Conservation (phyloP, 208 protist genomes). For the Trypanosoma rangeli region DNA sequence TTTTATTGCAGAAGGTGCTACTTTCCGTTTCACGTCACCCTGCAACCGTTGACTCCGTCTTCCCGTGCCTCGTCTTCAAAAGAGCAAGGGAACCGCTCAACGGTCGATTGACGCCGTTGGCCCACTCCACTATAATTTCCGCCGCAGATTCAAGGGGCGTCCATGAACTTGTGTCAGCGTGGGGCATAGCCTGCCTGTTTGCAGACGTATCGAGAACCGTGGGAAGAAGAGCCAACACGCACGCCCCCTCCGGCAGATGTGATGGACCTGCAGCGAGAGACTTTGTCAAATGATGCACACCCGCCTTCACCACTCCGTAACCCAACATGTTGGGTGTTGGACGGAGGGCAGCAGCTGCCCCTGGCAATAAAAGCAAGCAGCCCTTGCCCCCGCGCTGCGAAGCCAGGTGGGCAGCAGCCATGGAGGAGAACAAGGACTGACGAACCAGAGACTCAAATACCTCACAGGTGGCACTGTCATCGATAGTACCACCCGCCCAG, state of each 20-base stretch:
- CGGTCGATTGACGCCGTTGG: conserved; percentile 28
- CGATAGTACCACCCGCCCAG: conserved; percentile 58
- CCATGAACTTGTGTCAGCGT: conserved; percentile 53
- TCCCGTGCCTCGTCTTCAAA: background rate
- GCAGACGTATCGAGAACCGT: conserved; percentile 60
- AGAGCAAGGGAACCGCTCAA: conserved; percentile 42
- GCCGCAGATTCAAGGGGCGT: conserved; percentile 45
- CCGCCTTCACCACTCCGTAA: conserved; percentile 85
- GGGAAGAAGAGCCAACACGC: conserved; percentile 70
- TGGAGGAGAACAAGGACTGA: conserved; percentile 71
- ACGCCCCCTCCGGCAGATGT: conserved; percentile 39
- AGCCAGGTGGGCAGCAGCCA: conserved; percentile 63
- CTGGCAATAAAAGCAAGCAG: conserved; percentile 69
- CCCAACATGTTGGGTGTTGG: conserved; percentile 76
- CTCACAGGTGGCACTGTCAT: conserved; percentile 25
- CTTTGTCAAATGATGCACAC: conserved; percentile 77
- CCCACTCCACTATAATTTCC: conserved; percentile 47
- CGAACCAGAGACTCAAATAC: conserved; percentile 69
- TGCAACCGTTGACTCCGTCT: background rate
- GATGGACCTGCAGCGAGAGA: conserved; percentile 45
- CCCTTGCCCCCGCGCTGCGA: conserved; percentile 30
- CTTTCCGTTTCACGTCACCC: too few species aligned
- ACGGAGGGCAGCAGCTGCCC: conserved; percentile 43
- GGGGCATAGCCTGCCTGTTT: conserved; percentile 68
- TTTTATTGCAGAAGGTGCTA: too few species aligned